Conservation (phyloP, 1,139 yeast genomes). For the Candida pseudoviswanathii region DNA sequence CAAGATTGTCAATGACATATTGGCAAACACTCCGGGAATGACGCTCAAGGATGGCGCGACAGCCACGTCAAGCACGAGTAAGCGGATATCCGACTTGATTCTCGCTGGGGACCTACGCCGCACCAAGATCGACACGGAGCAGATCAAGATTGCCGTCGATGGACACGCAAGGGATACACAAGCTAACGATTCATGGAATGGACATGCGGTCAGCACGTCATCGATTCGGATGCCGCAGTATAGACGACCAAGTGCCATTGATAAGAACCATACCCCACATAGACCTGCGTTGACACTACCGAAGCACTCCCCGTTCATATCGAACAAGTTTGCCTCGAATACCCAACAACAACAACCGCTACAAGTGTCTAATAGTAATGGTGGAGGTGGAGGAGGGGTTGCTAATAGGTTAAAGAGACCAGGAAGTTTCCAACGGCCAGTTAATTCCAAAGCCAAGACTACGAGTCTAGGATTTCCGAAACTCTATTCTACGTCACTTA, state of each 20-base stretch:
- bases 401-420: constrained; percentile 48
- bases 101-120: constrained; percentile 7
- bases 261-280: constrained; percentile 11
- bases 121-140: constrained; percentile 4
- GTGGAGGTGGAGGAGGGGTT: not conserved
- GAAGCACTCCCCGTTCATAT: constrained; percentile 37
- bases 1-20: constrained; percentile 24
- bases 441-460: constrained; percentile 20
- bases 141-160: not conserved
- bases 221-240: constrained; percentile 45
- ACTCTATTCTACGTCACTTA: constrained; percentile 27
- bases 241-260: constrained; percentile 29
- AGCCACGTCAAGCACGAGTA: constrained; percentile 2
- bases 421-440: constrained; percentile 49
- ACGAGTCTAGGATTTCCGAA: constrained; percentile 32
- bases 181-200: not conserved
- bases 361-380: constrained; percentile 15
- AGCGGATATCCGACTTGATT: constrained; percentile 7
- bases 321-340: constrained; percentile 26
- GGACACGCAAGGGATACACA: not conserved
- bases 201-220: not conserved
- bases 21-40: constrained; percentile 15
- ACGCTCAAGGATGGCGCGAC: not conserved
- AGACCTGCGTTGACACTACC: constrained; percentile 25
- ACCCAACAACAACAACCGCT: constrained; percentile 11